Base-by-base conservation (phyloP, 1,284 basidiomycete genomes). In the Irpex rosettiformis region DNA sequence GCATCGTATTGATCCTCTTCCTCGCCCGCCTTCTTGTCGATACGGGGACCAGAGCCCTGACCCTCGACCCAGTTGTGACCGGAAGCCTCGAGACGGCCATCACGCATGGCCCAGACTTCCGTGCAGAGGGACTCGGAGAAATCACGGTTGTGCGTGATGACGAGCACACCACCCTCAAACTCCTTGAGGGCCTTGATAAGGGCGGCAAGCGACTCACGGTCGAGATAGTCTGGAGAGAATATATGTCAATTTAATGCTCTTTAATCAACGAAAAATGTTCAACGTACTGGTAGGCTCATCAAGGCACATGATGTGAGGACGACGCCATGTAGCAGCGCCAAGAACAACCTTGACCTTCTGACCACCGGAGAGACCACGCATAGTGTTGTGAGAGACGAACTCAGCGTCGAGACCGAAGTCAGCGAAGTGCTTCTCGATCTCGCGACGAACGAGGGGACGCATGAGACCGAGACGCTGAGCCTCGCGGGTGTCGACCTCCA, bases 291-390 rank as follows among this genome's bases (percentile, higher is more conserved):
- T 96, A 65, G 96, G 96, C 81, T 99, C 96, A 77, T 98, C 96
- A 73, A 99, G 81, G 75, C 95, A 95, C 76, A 99, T 91, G 75
- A 98, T 77, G 82, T 99, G 97, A 61, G 96, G 97, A 67, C 95
- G 90, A 75, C 95, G 94, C 95, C 96, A 98, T 52, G 95, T 98
- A 52, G 96, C 94, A 67, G 96, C 95, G 79, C 94, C 96, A 69
- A 98, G 93, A 25, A 98, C 96, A 69, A 99, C 96, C 87, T 98
- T 98, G 75, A 98, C 96, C 83, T 99, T 99, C 79, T 99, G 97
- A 75, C 97, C 97, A 79, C 97, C 97, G 61, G 94, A 97, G 55
- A 98, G 88, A 87, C 96, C 96, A 63, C 94, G 85, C 94, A 96
- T 96, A 67, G 87, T 89, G 85, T 96, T 96, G 85, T 98, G 95